Conservation (phyloP, 345 rosid species). For the Eucalyptus lansdowneana region DNA sequence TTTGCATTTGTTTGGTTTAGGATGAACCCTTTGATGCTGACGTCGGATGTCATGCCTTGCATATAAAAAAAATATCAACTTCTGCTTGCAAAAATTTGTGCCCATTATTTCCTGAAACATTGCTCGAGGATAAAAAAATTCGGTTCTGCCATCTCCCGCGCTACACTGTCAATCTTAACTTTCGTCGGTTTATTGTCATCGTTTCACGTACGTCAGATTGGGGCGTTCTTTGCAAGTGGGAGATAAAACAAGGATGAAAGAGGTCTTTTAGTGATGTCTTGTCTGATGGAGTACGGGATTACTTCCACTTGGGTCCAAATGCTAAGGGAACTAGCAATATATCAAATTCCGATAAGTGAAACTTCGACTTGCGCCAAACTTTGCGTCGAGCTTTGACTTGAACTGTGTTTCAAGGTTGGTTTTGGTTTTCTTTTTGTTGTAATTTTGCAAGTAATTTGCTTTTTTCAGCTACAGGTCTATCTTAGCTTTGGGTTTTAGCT, state of each 20-base stretch:
- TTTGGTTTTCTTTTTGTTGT: neutral
- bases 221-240: neutral
- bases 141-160: neutral
- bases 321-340: neutral
- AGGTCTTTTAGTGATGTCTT: neutral
- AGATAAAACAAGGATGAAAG: neutral
- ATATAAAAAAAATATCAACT: neutral
- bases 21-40: neutral
- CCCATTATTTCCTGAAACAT: neutral
- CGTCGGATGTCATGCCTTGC: neutral
- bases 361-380: neutral
- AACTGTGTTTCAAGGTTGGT: neutral
- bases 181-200: neutral
- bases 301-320: neutral
- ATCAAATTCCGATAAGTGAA: neutral
- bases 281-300: neutral
- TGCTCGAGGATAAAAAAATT: neutral
- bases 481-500: neutral
- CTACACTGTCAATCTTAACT: neutral
- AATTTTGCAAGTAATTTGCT: neutral
- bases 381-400: neutral
- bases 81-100: neutral
- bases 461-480: neutral
- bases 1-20: neutral
- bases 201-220: neutral